phyloP scores from a whole-genome alignment of 2,329 filamentous ascomycete genomes.

The Colletotrichum tabaci region DNA sequence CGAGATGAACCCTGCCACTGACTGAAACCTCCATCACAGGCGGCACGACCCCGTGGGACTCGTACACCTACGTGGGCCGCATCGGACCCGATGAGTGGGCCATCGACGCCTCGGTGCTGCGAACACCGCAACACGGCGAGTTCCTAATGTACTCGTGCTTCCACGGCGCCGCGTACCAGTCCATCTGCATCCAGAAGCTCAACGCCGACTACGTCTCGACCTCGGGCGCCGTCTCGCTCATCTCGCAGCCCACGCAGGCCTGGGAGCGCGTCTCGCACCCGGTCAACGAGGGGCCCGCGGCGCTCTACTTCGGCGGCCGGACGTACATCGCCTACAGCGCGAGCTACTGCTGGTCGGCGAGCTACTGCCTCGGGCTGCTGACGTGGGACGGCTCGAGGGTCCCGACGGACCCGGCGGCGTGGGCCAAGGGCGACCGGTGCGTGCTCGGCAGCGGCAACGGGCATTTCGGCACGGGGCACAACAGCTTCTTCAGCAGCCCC shows the following conservation, averaged over 20 bases:
- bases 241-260: conserved; percentile 64
- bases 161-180: conserved; percentile 56
- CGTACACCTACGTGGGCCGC: conserved; percentile 64
- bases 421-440: conserved; percentile 66
- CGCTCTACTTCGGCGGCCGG: conserved; percentile 67
- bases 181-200: conserved; percentile 57
- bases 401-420: conserved; percentile 60
- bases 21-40: conserved; percentile 50
- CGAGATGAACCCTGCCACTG: background rate
- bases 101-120: conserved; percentile 69
- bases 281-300: conserved; percentile 70
- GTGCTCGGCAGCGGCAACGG: conserved; percentile 69
- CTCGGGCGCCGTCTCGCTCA: conserved; percentile 60
- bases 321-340: conserved; percentile 69
- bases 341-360: conserved; percentile 69
- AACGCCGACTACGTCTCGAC: conserved; percentile 58
- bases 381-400: conserved; percentile 66
- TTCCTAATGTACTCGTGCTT: conserved; percentile 71
- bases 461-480: conserved; percentile 71
- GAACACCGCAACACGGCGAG: conserved; percentile 61
- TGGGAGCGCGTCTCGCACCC: conserved; percentile 66
- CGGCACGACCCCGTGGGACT: conserved; percentile 66
- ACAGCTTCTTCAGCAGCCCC: conserved; percentile 71
- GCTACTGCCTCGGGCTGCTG: conserved; percentile 68
- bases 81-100: conserved; percentile 63